These are phyloP conservation scores for Penicillium bialowiezense DNA, from an alignment of 495 filamentous ascomycete species.

Conservation along the genomic window DNA sequence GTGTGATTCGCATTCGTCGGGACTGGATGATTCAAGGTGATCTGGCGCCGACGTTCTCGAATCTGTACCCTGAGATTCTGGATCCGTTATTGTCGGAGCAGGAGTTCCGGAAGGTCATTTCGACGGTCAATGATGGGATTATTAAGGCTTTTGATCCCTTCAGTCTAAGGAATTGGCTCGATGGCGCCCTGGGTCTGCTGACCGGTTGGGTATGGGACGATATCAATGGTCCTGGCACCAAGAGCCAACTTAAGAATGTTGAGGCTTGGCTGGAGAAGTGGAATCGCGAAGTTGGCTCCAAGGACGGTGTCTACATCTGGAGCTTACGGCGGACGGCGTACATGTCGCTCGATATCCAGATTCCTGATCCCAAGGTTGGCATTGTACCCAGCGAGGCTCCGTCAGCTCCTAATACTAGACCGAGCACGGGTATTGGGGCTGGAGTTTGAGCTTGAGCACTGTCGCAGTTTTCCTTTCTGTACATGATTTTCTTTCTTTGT, in stretches of 20 bases:
- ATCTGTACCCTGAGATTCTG: conserved; percentile 92
- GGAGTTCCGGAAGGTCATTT: conserved; percentile 77
- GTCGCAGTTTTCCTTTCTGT: conserved; percentile 9
- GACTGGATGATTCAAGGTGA: conserved; percentile 92
- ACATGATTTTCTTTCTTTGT: conserved; percentile 25
- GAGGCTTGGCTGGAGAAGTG: conserved; percentile 79
- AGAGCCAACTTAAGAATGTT: conserved; percentile 60
- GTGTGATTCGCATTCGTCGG: conserved; percentile 84
- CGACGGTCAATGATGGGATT: conserved; percentile 71
- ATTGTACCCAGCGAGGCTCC: conserved; percentile 40
- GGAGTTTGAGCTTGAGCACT: conserved; percentile 16
- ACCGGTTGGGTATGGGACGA: conserved; percentile 97
- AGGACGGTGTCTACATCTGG: conserved; percentile 66
- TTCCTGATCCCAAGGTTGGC: conserved; percentile 73
- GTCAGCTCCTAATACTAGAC: conserved; percentile 39
- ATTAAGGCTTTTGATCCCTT: conserved; percentile 72
- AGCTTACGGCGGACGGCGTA: conserved; percentile 80
- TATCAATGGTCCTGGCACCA: conserved; percentile 67
- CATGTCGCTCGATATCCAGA: conserved; percentile 84
- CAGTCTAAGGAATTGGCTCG: conserved; percentile 65
- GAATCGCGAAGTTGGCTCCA: conserved; percentile 63
- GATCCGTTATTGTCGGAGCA: conserved; percentile 77
- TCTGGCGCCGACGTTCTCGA: conserved; percentile 88
- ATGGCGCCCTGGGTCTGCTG: conserved; percentile 69
- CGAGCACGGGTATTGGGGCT: conserved; percentile 32